Percentiles rank a stretch among this genome's conserved stretches.
Conservation (phyloP, 192 early-diverging fungal genomes). For the Piromyces finnis region DNA sequence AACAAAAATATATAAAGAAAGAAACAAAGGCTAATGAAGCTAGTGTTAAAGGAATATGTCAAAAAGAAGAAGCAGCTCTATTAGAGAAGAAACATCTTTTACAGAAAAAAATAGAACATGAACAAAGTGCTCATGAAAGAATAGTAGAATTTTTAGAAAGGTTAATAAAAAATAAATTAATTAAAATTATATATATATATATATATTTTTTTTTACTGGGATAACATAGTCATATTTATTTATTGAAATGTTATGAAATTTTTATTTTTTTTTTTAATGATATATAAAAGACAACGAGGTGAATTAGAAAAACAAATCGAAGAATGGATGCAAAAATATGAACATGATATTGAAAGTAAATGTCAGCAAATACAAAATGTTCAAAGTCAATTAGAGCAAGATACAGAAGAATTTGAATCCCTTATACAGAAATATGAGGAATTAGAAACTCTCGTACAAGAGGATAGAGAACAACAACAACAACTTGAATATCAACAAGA, state of each 20-base stretch:
- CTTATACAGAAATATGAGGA: constrained; percentile 7
- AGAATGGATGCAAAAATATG: constrained; percentile 41
- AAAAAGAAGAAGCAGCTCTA: constrained; percentile 12
- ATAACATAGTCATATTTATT: too few species aligned
- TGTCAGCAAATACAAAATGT: background rate
- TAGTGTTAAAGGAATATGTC: constrained; percentile 21
- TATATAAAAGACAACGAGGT: constrained; percentile 15
- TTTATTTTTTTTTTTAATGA: background rate
- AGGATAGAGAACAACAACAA: constrained; percentile 25
- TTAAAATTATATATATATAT: too few species aligned
- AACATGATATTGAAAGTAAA: constrained; percentile 41
- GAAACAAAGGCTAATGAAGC: constrained; percentile 43
- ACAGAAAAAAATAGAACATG: constrained; percentile 18
- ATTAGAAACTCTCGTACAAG: constrained; percentile 27
- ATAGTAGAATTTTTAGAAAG: constrained; percentile 26
- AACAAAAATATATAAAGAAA: constrained; percentile 46
- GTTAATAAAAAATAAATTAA: too few species aligned
- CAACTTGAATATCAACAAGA: background rate
- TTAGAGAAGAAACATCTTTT: constrained; percentile 13
- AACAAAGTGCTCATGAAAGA: constrained; percentile 23
- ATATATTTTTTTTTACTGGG: too few species aligned
- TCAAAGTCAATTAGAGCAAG: background rate
- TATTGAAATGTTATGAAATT: too few species aligned
- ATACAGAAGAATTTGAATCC: background rate
- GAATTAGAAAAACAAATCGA: constrained; percentile 29